A percentile compares a stretch with the other conserved stretches of the same genome.
These are phyloP conservation scores for Alternaria ethzedia DNA, from an alignment of 2,329 filamentous ascomycete species.

Conservation along the genomic window DNA sequence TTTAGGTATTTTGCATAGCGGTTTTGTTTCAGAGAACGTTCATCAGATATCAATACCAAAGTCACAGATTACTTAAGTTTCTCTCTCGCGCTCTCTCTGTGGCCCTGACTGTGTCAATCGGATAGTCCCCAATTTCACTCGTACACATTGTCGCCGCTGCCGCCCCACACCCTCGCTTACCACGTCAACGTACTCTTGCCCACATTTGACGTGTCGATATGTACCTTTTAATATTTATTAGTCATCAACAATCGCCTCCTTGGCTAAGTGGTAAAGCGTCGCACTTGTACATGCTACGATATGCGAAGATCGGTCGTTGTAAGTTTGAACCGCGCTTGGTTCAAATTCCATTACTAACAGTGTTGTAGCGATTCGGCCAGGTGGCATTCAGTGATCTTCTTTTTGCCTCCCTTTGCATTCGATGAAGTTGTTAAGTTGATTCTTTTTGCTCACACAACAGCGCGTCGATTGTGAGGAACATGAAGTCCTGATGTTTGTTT, in stretches of 20 bases:
- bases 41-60: background rate
- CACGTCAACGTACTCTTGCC: background rate
- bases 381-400: background rate
- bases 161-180: background rate
- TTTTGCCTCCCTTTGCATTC: background rate
- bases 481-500: background rate
- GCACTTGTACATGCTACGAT: conserved; percentile 3
- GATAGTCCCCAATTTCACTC: background rate
- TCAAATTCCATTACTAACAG: background rate
- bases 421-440: background rate
- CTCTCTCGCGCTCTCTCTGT: background rate
- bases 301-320: conserved; percentile 14
- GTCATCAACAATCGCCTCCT: background rate
- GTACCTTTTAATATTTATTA: background rate
- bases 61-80: background rate
- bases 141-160: background rate
- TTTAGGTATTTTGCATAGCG: background rate
- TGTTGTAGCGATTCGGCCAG: background rate
- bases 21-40: background rate
- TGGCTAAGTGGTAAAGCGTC: conserved; percentile 14
- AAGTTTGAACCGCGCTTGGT: background rate
- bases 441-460: background rate
- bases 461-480: background rate
- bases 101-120: background rate
- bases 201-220: background rate